Percentiles rank a stretch among this genome's conserved stretches.
Conservation (phyloP, 352 stramenopile species). For the Phytopythium boreale region DNA sequence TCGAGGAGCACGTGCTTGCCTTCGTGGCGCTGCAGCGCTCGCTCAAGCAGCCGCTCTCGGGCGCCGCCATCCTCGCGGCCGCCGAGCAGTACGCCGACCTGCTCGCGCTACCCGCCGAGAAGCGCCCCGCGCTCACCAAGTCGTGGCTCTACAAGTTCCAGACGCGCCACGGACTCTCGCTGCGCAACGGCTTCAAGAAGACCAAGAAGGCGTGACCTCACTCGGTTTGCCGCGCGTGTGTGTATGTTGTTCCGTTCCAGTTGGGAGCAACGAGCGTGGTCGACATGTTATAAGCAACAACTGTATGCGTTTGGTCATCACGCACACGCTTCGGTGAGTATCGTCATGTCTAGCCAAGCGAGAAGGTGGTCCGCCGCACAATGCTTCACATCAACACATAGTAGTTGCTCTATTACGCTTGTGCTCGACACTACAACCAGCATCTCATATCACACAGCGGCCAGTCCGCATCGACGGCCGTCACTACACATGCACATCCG, state of each 20-base stretch:
- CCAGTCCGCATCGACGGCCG: neutral
- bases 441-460: neutral
- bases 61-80: constrained; percentile 1
- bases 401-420: neutral
- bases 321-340: too few species aligned
- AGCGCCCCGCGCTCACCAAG: constrained; percentile 6
- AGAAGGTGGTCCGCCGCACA: too few species aligned
- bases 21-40: constrained; percentile 5
- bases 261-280: too few species aligned
- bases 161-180: constrained; percentile 8
- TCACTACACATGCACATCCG: constrained; percentile 3
- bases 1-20: constrained; percentile 6
- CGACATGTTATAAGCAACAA: too few species aligned
- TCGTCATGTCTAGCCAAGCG: too few species aligned
- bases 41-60: constrained; percentile 5
- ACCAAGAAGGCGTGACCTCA: neutral
- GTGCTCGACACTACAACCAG: neutral
- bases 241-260: too few species aligned
- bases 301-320: too few species aligned
- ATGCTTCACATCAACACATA: neutral
- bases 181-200: constrained; percentile 6
- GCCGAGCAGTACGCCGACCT: constrained; percentile 7
- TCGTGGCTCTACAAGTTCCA: constrained; percentile 9
- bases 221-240: too few species aligned
- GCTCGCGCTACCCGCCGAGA: neutral